phyloP scores from a whole-genome alignment of 2,329 filamentous ascomycete genomes.

The Intubia oerlemansii region DNA sequence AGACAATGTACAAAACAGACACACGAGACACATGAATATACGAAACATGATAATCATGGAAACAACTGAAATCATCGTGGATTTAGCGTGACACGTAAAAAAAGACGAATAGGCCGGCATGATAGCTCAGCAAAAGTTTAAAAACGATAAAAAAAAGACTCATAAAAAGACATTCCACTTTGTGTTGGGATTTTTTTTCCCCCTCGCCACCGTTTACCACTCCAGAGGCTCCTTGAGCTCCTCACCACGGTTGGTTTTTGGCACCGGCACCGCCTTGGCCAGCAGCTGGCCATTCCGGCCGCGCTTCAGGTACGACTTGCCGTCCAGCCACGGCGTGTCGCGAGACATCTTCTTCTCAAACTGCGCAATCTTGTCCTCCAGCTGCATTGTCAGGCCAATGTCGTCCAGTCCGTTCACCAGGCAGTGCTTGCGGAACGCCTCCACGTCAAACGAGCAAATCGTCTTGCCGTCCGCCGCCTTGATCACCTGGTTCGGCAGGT shows the following conservation, averaged over 20 bases:
- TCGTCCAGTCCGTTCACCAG: constrained; percentile 85
- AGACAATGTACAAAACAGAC: constrained; percentile 4
- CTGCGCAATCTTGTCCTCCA: constrained; percentile 67
- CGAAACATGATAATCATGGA: background rate
- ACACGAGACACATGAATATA: background rate
- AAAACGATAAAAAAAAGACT: too few species aligned
- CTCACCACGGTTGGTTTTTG: constrained; percentile 76
- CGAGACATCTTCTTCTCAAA: constrained; percentile 62
- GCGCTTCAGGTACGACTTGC: constrained; percentile 54
- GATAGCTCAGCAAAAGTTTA: too few species aligned
- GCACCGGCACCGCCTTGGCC: constrained; percentile 45
- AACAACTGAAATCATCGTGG: too few species aligned
- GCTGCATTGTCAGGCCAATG: constrained; percentile 83
- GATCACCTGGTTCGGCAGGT: constrained; percentile 68
- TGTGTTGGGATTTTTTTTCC: too few species aligned
- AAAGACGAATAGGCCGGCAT: too few species aligned
- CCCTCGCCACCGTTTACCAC: too few species aligned
- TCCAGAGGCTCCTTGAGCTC: constrained; percentile 69
- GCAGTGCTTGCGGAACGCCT: constrained; percentile 88
- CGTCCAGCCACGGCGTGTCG: constrained; percentile 82
- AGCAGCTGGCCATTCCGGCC: constrained; percentile 30
- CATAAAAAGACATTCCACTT: too few species aligned
- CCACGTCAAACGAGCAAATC: constrained; percentile 66
- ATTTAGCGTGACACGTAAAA: background rate
- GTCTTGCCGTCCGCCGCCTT: constrained; percentile 52